A percentile compares a stretch with the other conserved stretches of the same genome.
These are phyloP conservation scores for Cicer pinnatifidum DNA, from an alignment of 306 rosid genomes.

Conservation along the genomic window DNA sequence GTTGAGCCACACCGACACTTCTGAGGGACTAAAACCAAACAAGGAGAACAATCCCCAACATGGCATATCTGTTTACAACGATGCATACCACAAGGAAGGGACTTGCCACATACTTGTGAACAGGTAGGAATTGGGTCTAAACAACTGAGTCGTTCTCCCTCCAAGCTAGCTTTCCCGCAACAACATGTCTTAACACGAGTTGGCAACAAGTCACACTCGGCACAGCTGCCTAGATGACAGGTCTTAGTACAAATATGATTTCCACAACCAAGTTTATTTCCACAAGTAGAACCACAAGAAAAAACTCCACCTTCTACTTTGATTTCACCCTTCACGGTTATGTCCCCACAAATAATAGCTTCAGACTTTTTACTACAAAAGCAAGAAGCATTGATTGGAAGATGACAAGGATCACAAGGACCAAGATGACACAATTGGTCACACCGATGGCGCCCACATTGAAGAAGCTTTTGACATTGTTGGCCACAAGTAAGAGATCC, in stretches of 20 bases:
- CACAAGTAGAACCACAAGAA: constrained; percentile 67
- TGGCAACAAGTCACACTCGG: constrained; percentile 69
- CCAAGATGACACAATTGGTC: constrained; percentile 69
- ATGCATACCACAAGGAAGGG: constrained; percentile 72
- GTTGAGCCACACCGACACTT: constrained; percentile 81
- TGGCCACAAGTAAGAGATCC: constrained; percentile 77
- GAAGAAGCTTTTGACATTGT: constrained; percentile 71
- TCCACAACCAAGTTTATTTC: constrained; percentile 64
- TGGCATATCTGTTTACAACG: constrained; percentile 71
- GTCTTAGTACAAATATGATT: constrained; percentile 68
- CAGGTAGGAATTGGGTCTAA: constrained; percentile 86
- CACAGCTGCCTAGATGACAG: constrained; percentile 83
- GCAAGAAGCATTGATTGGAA: constrained; percentile 70
- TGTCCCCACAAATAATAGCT: constrained; percentile 72
- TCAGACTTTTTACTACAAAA: constrained; percentile 66
- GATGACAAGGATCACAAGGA: constrained; percentile 75
- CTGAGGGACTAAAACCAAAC: constrained; percentile 68
- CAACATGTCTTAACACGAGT: constrained; percentile 61
- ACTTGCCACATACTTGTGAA: constrained; percentile 64
- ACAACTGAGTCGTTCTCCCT: constrained; percentile 69
- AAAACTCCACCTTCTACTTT: constrained; percentile 68
- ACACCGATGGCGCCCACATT: constrained; percentile 75
- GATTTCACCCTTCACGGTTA: constrained; percentile 73
- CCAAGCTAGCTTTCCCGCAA: constrained; percentile 80
- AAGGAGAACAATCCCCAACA: constrained; percentile 78